Evolutionary conservation across 768 basidiomycete species (phyloP), one percentile per base, ranked within the genome.

Genomic region (Lactarius psammicola): DNA sequence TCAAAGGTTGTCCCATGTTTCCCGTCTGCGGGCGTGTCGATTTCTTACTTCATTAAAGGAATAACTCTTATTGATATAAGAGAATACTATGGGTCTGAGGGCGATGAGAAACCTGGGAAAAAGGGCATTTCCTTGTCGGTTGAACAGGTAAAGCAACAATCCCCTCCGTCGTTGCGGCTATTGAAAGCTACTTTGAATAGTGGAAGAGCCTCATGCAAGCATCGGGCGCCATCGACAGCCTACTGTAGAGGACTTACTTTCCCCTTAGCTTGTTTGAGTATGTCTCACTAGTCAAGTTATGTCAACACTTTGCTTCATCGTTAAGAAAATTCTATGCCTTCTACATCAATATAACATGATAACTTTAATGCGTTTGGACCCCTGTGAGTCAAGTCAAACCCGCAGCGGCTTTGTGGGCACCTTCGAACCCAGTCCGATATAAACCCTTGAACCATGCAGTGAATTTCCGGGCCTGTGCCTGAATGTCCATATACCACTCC

Each of bases 91-190:
- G 79, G 70, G 10, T 71, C 75, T 11, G 77, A 82, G 1, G 75
- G 74, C 0, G 85, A 86, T 6, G 80, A 84, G 68, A 90, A 88
- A 67, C 91, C 92, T 0, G 89, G 90, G 0, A 93, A 91, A 75
- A 94, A 92, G 71, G 92, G 90, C 10, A 89, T 93, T 59, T 82
- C 87, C 0, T 78, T 94, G 31, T 74, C 77, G 17, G 56, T 77
- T 3, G 90, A 92, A 23, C 89, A 90, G 81, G 88, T 88, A 67
- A 55, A 57, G 18, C 40, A 18, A n/a, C 23, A n/a, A 4, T 51
- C n/a, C 60, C 30, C 2, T n/a, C 10, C 34, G 1, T 46, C 5
- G 23, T 64, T 13, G 28, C 30, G 38, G 10, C 18, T 9, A 23
- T 46, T 66, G 38, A 60, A 40, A n/a, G 30, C 46, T 33, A 4